phyloP scores from a whole-genome alignment of 2,329 filamentous ascomycete genomes.

The Sclerotinia borealis region DNA sequence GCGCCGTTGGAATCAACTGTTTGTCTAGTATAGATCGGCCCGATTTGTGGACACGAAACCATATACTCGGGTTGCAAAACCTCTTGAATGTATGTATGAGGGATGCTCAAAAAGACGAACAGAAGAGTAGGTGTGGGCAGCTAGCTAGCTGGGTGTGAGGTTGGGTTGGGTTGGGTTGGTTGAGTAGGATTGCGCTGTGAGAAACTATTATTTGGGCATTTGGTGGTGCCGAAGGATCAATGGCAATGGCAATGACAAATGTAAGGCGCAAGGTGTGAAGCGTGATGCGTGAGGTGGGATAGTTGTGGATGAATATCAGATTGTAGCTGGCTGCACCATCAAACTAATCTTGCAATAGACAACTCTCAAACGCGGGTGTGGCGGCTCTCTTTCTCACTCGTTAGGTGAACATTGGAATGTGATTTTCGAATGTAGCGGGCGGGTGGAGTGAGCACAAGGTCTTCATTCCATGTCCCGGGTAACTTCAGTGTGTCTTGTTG shows the following conservation, averaged over 20 bases:
- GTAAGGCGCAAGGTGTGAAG: too few relatives aligned
- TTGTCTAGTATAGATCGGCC: background rate
- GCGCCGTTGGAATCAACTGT: background rate
- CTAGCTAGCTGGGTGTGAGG: too few relatives aligned
- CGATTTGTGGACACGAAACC: background rate
- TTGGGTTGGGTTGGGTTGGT: too few relatives aligned
- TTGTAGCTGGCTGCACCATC: background rate
- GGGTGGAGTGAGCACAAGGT: background rate
- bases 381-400: constrained; percentile 2
- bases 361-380: background rate
- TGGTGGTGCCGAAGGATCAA: background rate
- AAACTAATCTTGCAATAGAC: background rate
- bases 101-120: background rate
- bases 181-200: background rate
- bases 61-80: background rate
- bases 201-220: background rate
- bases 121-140: too few relatives aligned
- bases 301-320: background rate
- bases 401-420: background rate
- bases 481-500: background rate
- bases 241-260: background rate
- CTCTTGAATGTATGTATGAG: background rate
- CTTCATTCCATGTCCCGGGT: background rate
- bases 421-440: background rate
- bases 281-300: background rate